Conservation (phyloP, 805 yeast genomes). For the Metschnikowia bowlesiae region DNA sequence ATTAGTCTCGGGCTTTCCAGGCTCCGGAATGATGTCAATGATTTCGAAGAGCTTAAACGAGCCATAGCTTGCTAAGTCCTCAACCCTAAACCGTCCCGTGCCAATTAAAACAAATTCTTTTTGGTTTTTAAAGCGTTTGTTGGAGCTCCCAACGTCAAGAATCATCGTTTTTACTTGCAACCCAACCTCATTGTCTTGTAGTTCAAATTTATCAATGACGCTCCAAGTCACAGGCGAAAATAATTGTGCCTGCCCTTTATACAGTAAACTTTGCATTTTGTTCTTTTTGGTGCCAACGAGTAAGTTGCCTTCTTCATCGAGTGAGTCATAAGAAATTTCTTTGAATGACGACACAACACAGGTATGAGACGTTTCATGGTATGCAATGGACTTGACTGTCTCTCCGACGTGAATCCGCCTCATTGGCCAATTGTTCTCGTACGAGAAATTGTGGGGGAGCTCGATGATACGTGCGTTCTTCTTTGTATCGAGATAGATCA, state of each 20-base stretch:
- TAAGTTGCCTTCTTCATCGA: constrained; percentile 69
- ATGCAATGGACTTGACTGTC: constrained; percentile 62
- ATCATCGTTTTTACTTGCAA: constrained; percentile 52
- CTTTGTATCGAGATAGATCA: constrained; percentile 66
- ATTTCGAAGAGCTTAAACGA: constrained; percentile 68
- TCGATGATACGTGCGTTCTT: constrained; percentile 64
- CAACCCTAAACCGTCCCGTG: constrained; percentile 67
- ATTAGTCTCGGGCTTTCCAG: constrained; percentile 77
- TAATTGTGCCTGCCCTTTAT: constrained; percentile 57
- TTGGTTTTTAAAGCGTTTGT: constrained; percentile 42
- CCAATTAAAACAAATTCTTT: constrained; percentile 77
- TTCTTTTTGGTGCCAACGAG: constrained; percentile 53
- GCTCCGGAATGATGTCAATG: constrained; percentile 83
- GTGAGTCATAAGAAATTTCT: constrained; percentile 56
- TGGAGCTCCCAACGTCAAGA: constrained; percentile 42
- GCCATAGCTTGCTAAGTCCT: constrained; percentile 79
- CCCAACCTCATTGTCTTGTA: constrained; percentile 65
- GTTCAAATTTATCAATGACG: constrained; percentile 62
- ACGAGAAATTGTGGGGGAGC: constrained; percentile 45
- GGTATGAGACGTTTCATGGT: constrained; percentile 62
- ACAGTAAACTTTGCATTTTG: constrained; percentile 53
- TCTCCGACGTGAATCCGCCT: constrained; percentile 49
- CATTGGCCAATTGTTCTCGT: constrained; percentile 59
- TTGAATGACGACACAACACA: constrained; percentile 58
- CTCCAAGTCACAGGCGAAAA: constrained; percentile 75